Conservation (phyloP, 495 filamentous ascomycete species). For the Penicillium coprophilum region DNA sequence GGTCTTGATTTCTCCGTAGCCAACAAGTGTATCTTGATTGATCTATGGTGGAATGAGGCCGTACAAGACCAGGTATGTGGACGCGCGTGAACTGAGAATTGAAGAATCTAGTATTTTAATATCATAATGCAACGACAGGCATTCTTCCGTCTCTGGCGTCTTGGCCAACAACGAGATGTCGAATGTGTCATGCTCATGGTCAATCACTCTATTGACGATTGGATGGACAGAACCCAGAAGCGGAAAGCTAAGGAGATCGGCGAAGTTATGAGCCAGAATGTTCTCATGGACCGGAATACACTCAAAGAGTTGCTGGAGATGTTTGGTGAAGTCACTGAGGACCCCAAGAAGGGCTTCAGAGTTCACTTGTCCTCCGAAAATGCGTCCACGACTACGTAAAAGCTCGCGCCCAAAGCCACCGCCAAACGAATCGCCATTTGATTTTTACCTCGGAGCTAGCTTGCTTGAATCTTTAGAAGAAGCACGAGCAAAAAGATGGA, state of each 20-base stretch:
- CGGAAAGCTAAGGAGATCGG: neutral
- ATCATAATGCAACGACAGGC: neutral
- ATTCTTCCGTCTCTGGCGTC: slow-evolving; percentile 3
- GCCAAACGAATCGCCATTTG: neutral
- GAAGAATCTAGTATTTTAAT: neutral
- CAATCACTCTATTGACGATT: neutral
- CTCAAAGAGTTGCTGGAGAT: neutral
- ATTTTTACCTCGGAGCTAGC: neutral
- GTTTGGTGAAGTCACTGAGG: slow-evolving; percentile 1
- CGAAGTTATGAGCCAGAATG: neutral
- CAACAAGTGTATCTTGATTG: neutral
- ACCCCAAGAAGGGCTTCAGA: neutral
- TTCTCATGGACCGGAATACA: neutral
- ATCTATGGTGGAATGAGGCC: slow-evolving; percentile 1
- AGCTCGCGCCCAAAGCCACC: neutral
- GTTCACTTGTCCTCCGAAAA: neutral
- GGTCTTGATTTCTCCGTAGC: neutral
- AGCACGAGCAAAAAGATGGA: neutral
- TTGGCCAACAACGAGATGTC: slow-evolving; percentile 1
- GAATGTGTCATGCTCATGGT: neutral
- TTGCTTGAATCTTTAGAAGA: neutral
- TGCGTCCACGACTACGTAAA: too few relatives aligned
- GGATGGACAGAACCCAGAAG: neutral
- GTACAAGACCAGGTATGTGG: neutral
- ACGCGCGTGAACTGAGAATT: too few relatives aligned